Evolutionary conservation across 148 eudicot species (phyloP), one percentile per base, ranked within the genome.

Genomic region (Amaranthus cruentus): DNA sequence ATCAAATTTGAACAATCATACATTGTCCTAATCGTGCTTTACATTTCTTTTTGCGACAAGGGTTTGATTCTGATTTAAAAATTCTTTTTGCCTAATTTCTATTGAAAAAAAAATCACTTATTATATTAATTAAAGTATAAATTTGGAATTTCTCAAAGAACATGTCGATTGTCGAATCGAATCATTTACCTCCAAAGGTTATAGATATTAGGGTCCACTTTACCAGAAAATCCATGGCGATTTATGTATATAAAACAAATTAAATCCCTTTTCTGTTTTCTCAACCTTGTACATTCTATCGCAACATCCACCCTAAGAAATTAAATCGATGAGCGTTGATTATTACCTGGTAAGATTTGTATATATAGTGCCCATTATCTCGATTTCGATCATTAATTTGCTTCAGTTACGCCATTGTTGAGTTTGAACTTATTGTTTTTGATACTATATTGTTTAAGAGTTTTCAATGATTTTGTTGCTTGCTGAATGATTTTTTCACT

Each of bases 171-270:
- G 38, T 28, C 38, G 38, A 28, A 68, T 59, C 38, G 48, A 68
- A 68, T 59, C 38, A 46, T 58, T 76, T 50, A 48, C 62, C 73
- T 61, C 79, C 79, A 76, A 76, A 52, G 28, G 73, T 76, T 70
- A 64, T 76, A 51, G 79, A 76, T 76, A 70, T 70, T 55, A 53
- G 54, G 79, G 75, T 70, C 70, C 79, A 61, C 70, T 18, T 7
- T 2, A 12, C 54, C 52, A 54, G 61, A 38, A 59, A 28, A 28
- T 28, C 38, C 38, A 13, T 12, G 15, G 10, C 62, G 50, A 44
- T 21, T 71, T 49, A 18, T 51, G n/a, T 3, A n/a, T 21, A 47
- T 28, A 4, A 62, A 21, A 21, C 8, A 4, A 18, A 56, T 11
- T 11, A 56, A 56, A 2, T 13, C n/a, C 6, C 6, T 69, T 4